phyloP scores from a whole-genome alignment of 257 asterid genomes.

The Lycium ferocissimum region DNA sequence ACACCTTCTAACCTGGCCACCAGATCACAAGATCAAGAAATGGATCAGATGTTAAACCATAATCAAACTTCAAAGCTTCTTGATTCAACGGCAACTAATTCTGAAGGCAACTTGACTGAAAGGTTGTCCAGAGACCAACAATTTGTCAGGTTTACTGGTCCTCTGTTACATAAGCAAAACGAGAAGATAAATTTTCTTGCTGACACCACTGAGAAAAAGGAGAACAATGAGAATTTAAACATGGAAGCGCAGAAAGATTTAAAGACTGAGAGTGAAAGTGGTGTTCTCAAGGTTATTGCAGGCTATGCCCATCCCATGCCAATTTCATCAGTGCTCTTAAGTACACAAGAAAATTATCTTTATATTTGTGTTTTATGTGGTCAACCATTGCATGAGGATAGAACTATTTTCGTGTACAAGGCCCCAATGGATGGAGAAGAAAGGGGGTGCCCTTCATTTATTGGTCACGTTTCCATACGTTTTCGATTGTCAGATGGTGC shows the following conservation, averaged over 20 bases:
- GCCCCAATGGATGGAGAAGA: conserved; percentile 55
- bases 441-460: conserved; percentile 72
- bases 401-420: conserved; percentile 69
- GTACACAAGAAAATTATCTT: conserved; percentile 55
- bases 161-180: conserved; percentile 44
- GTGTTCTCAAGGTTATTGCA: conserved; percentile 59
- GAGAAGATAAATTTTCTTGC: conserved; percentile 37
- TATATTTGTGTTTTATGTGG: conserved; percentile 77
- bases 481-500: conserved; percentile 49
- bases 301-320: conserved; percentile 76
- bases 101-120: conserved; percentile 22
- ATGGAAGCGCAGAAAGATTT: conserved; percentile 37
- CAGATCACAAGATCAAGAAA: background rate
- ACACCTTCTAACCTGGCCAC: conserved; percentile 14
- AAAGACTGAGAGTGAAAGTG: conserved; percentile 43
- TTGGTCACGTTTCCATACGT: conserved; percentile 66
- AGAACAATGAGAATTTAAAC: conserved; percentile 45
- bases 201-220: conserved; percentile 42
- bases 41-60: conserved; percentile 23
- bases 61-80: conserved; percentile 32
- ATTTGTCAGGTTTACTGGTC: conserved; percentile 44
- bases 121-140: conserved; percentile 39
- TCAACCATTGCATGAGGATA: conserved; percentile 49
- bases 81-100: conserved; percentile 28
- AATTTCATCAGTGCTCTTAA: conserved; percentile 70